phyloP scores from a whole-genome alignment of 768 basidiomycete genomes.

The Calocera cornea region DNA sequence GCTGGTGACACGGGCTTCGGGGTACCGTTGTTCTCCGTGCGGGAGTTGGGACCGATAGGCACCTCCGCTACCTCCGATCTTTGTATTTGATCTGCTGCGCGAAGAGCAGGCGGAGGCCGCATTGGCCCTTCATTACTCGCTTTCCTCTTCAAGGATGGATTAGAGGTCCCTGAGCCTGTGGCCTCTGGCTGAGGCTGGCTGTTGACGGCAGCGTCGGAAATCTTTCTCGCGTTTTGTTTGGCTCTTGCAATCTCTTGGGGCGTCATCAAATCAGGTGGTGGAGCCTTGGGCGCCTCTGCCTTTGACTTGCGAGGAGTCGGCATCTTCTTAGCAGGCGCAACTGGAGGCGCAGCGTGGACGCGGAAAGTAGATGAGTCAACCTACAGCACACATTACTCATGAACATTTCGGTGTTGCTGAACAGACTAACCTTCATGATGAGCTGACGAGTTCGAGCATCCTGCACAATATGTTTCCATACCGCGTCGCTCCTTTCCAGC shows the following conservation, averaged over 20 bases:
- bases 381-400: not conserved
- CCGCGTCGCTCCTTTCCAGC: constrained; percentile 67
- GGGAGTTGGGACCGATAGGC: not conserved
- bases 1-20: not conserved
- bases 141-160: not conserved
- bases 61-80: not conserved
- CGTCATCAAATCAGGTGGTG: not conserved
- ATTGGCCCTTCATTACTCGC: not conserved
- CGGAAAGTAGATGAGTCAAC: constrained; percentile 12
- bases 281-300: not conserved
- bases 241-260: not conserved
- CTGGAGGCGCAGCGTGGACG: constrained; percentile 7
- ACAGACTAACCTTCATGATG: constrained; percentile 45
- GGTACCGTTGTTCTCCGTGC: not conserved
- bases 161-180: not conserved
- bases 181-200: not conserved
- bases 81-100: not conserved
- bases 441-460: constrained; percentile 57
- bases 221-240: not conserved
- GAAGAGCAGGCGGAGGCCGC: not conserved
- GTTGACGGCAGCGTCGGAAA: not conserved
- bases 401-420: not conserved
- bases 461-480: constrained; percentile 62
- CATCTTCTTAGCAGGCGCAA: not conserved
- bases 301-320: not conserved